Conservation (phyloP, 2,329 filamentous ascomycete genomes). For the Daldinia sp. region DNA sequence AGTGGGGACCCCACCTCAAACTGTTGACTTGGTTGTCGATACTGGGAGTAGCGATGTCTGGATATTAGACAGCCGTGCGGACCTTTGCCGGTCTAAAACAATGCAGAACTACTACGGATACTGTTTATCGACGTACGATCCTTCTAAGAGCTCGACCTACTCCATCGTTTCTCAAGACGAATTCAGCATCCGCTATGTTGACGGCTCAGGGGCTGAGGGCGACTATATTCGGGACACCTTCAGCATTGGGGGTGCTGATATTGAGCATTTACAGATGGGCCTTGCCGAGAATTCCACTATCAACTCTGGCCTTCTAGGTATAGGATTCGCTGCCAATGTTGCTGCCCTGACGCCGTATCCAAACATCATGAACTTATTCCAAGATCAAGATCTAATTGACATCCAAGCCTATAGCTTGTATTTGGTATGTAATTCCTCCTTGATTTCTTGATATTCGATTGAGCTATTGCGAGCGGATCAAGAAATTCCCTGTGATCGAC, state of each 20-base stretch:
- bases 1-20: conserved; percentile 70
- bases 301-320: conserved; percentile 68
- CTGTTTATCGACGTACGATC: conserved; percentile 60
- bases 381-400: conserved; percentile 70
- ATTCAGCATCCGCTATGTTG: conserved; percentile 73
- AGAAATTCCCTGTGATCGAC: conserved; percentile 33
- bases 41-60: conserved; percentile 74
- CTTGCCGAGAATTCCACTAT: conserved; percentile 63
- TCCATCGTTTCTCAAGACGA: conserved; percentile 55
- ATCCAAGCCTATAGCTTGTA: conserved; percentile 77
- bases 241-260: conserved; percentile 61
- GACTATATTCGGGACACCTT: conserved; percentile 71
- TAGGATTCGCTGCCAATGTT: conserved; percentile 67
- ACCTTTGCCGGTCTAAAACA: conserved; percentile 55
- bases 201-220: conserved; percentile 65
- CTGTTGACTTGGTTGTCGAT: conserved; percentile 67
- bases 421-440: conserved; percentile 55
- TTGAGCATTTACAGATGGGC: conserved; percentile 67
- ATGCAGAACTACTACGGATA: conserved; percentile 54
- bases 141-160: conserved; percentile 62
- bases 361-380: conserved; percentile 74
- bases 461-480: background rate
- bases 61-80: conserved; percentile 58
- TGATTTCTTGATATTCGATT: background rate
- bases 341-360: conserved; percentile 59